Conservation (phyloP, 2,329 filamentous ascomycete genomes). For the Arthrobotrys megalospora region DNA sequence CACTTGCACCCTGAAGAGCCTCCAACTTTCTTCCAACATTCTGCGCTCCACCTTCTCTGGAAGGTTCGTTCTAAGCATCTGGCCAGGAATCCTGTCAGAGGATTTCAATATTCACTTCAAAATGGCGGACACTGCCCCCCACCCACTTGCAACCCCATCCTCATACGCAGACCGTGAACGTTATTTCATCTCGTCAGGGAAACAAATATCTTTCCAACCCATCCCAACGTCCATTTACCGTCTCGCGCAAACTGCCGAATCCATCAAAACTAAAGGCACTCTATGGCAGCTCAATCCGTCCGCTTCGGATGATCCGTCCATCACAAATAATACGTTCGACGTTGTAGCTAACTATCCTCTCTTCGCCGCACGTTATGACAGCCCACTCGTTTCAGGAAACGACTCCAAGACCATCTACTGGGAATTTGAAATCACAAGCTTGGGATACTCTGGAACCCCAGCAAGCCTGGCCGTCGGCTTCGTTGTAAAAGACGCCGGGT, state of each 20-base stretch:
- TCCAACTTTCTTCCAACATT: background rate
- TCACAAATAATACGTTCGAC: slow-evolving; percentile 49
- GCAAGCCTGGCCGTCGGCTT: slow-evolving; percentile 43
- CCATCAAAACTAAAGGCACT: slow-evolving; percentile 56
- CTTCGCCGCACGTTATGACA: slow-evolving; percentile 53
- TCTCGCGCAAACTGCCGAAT: slow-evolving; percentile 51
- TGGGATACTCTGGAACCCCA: slow-evolving; percentile 36
- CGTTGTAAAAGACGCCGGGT: slow-evolving; percentile 48
- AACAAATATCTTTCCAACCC: slow-evolving; percentile 40
- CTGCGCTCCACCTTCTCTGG: background rate
- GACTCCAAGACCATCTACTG: slow-evolving; percentile 59
- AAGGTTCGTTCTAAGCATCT: background rate
- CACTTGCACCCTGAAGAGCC: background rate
- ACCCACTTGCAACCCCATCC: slow-evolving; percentile 19
- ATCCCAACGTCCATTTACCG: slow-evolving; percentile 55
- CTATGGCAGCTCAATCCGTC: slow-evolving; percentile 60
- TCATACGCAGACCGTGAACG: slow-evolving; percentile 51
- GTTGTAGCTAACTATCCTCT: slow-evolving; percentile 38
- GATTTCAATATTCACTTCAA: background rate
- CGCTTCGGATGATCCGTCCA: slow-evolving; percentile 32
- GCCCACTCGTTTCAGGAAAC: slow-evolving; percentile 44
- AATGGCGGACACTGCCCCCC: slow-evolving; percentile 26
- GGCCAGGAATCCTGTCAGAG: background rate
- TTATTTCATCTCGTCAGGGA: slow-evolving; percentile 54
- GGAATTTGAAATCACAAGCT: slow-evolving; percentile 56